A percentile compares a stretch with the other conserved stretches of the same genome.
Conservation (phyloP, 1,284 basidiomycete genomes). For the Ceratobasidium sp. region DNA sequence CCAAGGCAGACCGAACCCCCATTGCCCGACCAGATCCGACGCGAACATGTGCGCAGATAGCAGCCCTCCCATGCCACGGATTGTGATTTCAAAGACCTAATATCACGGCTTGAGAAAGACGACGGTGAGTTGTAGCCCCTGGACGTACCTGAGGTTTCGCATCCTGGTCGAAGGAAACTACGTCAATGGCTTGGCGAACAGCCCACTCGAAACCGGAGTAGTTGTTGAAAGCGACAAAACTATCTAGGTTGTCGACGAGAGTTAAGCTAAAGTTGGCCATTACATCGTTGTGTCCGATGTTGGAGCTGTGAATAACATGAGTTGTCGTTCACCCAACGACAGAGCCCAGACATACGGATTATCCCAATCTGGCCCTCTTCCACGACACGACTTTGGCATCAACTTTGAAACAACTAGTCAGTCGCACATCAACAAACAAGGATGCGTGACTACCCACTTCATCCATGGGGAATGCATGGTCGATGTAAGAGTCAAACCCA, state of each 20-base stretch:
- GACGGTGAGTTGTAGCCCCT: not conserved
- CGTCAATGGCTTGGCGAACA: conserved; percentile 76
- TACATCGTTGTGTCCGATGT: conserved; percentile 83
- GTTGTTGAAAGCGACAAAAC: conserved; percentile 81
- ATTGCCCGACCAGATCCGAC: conserved; percentile 61
- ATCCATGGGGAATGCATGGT: conserved; percentile 80
- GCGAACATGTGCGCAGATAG: conserved; percentile 88
- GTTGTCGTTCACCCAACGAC: conserved; percentile 10
- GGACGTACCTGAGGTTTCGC: conserved; percentile 76
- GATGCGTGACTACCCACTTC: conserved; percentile 63
- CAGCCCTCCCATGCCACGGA: conserved; percentile 88
- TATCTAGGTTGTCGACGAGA: conserved; percentile 83
- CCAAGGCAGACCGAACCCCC: conserved; percentile 63
- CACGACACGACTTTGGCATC: conserved; percentile 85
- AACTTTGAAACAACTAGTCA: conserved; percentile 65
- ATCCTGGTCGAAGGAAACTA: conserved; percentile 87
- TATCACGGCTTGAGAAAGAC: not conserved
- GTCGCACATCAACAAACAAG: conserved; percentile 34
- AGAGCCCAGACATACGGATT: conserved; percentile 68
- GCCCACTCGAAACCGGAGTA: conserved; percentile 76
- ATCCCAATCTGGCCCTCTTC: conserved; percentile 81
- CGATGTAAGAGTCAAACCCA: conserved; percentile 84
- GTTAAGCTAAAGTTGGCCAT: conserved; percentile 87
- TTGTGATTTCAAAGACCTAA: conserved; percentile 85
- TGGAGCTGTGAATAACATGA: conserved; percentile 52